A percentile compares a stretch with the other conserved stretches of the same genome.
phyloP scores from a whole-genome alignment of 305 asterid genomes.

The Fraxinus angustifolia region DNA sequence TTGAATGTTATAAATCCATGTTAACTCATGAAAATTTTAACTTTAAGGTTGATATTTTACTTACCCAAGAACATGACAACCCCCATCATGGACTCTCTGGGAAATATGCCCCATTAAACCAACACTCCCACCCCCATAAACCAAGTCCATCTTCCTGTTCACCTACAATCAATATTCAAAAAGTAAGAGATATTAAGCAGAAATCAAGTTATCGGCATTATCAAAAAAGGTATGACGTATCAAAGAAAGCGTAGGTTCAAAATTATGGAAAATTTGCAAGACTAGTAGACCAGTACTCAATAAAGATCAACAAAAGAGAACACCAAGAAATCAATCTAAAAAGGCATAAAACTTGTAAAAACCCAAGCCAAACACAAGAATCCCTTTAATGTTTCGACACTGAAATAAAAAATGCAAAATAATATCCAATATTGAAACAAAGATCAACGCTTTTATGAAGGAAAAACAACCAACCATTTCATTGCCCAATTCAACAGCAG shows the following conservation, averaged over 20 bases:
- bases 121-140: slow-evolving; percentile 38
- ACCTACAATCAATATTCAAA: slow-evolving; percentile 51
- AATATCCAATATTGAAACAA: neutral
- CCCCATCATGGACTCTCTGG: slow-evolving; percentile 33
- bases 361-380: neutral
- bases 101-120: slow-evolving; percentile 43
- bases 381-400: neutral
- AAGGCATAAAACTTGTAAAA: neutral
- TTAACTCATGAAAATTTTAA: neutral
- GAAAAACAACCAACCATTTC: neutral
- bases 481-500: slow-evolving; percentile 2
- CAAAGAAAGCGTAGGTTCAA: neutral
- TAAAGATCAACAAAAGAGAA: neutral
- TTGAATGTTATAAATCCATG: neutral
- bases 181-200: neutral
- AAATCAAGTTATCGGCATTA: neutral
- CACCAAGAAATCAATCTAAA: neutral
- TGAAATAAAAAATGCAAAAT: neutral
- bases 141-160: slow-evolving; percentile 78
- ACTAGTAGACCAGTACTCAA: too few relatives aligned
- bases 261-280: neutral
- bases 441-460: neutral
- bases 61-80: slow-evolving; percentile 43
- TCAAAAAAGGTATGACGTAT: neutral
- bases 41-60: neutral